Conservation (phyloP, 179 eudicot genomes). For the Carnegiea gigantea region DNA sequence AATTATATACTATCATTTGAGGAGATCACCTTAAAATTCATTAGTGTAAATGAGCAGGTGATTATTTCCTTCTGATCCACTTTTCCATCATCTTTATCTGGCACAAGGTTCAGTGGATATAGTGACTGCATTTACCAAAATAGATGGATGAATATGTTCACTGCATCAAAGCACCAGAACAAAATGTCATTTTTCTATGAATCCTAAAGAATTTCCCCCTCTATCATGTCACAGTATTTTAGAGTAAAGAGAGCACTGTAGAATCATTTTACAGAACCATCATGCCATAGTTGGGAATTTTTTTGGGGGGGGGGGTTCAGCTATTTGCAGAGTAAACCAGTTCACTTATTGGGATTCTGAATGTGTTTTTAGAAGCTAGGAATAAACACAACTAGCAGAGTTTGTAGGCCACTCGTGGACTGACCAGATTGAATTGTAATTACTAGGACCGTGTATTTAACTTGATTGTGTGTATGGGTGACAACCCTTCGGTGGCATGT, state of each 20-base stretch:
- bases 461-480: neutral
- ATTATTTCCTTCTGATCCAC: constrained; percentile 2
- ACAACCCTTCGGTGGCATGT: neutral
- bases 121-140: neutral
- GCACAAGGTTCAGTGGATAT: neutral
- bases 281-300: neutral
- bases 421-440: neutral
- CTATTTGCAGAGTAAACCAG: neutral
- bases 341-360: neutral
- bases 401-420: neutral
- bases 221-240: constrained; percentile 1
- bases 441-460: neutral
- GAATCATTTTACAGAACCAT: neutral
- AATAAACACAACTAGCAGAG: neutral
- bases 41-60: constrained; percentile 89
- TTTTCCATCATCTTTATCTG: neutral
- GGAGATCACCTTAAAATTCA: constrained; percentile 95
- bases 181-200: neutral
- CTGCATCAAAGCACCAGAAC: constrained; percentile 2
- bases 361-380: neutral
- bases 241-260: neutral
- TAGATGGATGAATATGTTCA: neutral
- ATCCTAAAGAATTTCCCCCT: neutral
- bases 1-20: constrained; percentile 85
- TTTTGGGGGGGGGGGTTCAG: neutral